Percentiles rank a stretch among this genome's conserved stretches.
Evolutionary conservation across 805 yeast genomes (phyloP).

Genomic region (Myxozyma vanderwaltii): DNA sequence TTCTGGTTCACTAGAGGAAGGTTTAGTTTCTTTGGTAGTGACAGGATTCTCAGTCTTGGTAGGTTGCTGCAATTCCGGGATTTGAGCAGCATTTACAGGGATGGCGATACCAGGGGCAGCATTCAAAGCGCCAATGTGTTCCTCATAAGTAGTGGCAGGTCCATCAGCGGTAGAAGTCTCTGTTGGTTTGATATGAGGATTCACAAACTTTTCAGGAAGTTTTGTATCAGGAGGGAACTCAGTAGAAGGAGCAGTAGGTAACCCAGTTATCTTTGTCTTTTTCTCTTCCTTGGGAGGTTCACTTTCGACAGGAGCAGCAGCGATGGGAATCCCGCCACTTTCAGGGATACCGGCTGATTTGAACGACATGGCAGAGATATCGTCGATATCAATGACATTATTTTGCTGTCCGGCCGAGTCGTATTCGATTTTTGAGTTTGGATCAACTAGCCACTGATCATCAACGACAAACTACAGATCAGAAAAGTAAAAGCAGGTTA

Average conservation of each 20-base stretch:
- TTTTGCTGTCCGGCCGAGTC: conserved; percentile 57
- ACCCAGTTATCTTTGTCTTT: not conserved
- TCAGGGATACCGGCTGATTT: conserved; percentile 43
- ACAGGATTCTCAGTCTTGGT: not conserved
- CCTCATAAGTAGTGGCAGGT: conserved; percentile 12
- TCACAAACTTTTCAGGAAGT: not conserved
- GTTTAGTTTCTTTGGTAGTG: too few relatives aligned
- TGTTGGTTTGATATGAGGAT: conserved; percentile 5
- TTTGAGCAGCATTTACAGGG: conserved; percentile 63
- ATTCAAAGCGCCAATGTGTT: conserved; percentile 14
- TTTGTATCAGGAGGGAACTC: not conserved
- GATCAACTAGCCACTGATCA: conserved; percentile 60
- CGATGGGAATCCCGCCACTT: conserved; percentile 40
- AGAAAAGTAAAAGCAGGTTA: not conserved
- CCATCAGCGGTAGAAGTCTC: not conserved
- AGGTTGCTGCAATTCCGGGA: conserved; percentile 59
- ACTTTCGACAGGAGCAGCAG: not conserved
- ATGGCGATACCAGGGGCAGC: conserved; percentile 67
- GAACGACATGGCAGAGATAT: conserved; percentile 39
- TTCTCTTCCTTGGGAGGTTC: not conserved
- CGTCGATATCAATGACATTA: conserved; percentile 50
- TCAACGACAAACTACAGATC: conserved; percentile 60
- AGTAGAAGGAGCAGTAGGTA: not conserved
- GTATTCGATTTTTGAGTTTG: conserved; percentile 47
- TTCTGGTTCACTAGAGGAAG: too few relatives aligned